Conservation (phyloP, 805 yeast genomes). For the Wickerhamomyces queroliae region DNA sequence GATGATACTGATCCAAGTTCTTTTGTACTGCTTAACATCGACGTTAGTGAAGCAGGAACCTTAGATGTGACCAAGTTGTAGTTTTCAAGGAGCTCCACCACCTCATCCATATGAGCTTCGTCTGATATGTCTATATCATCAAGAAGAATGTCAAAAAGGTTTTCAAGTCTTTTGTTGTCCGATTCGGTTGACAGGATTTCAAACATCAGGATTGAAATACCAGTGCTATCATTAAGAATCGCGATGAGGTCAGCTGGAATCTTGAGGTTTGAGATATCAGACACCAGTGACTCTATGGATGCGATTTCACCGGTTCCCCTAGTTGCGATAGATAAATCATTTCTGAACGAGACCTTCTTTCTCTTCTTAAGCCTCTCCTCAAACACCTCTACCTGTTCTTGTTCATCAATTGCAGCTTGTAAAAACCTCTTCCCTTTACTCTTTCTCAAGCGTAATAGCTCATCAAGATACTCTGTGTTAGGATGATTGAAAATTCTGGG, state of each 20-base stretch:
- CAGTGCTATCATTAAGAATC: slow-evolving; percentile 6
- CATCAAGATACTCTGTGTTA: slow-evolving; percentile 6
- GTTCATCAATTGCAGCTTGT: slow-evolving; percentile 1
- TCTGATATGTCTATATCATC: slow-evolving; percentile 1
- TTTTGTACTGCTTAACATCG: not conserved
- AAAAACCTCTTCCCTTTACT: not conserved
- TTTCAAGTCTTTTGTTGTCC: slow-evolving; percentile 4
- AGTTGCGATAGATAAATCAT: slow-evolving; percentile 5
- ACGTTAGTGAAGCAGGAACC: not conserved
- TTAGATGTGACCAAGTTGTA: not conserved
- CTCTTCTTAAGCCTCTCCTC: slow-evolving; percentile 11
- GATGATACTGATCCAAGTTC: not conserved
- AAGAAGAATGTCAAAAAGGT: slow-evolving; percentile 8
- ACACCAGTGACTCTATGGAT: slow-evolving; percentile 4
- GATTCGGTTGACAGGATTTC: slow-evolving; percentile 1
- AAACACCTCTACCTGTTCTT: slow-evolving; percentile 9
- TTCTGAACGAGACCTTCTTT: slow-evolving; percentile 1
- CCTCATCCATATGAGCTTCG: not conserved
- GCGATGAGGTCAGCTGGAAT: slow-evolving; percentile 7
- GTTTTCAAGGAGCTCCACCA: slow-evolving; percentile 5
- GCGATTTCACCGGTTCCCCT: slow-evolving; percentile 1
- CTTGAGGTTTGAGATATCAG: slow-evolving; percentile 1
- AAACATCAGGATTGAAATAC: slow-evolving; percentile 4
- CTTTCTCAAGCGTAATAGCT: slow-evolving; percentile 3
- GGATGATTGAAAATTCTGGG: slow-evolving; percentile 21